Conservation (phyloP, 2,329 filamentous ascomycete species). For the Diaporthe humulicola region DNA sequence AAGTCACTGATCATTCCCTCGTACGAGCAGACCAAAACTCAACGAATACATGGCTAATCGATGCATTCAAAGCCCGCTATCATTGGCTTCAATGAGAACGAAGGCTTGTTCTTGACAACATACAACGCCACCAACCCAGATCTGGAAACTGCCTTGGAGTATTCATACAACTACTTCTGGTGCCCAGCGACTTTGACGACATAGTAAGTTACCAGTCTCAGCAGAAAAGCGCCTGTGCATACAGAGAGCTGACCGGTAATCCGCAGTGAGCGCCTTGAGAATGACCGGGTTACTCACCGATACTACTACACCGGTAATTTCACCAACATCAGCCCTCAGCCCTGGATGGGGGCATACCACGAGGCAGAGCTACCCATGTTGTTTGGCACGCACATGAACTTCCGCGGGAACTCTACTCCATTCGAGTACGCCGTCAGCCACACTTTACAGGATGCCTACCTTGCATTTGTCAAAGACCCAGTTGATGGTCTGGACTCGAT, state of each 20-base stretch:
- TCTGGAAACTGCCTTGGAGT: conserved; percentile 34
- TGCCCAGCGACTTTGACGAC: conserved; percentile 42
- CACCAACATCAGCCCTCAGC: conserved; percentile 45
- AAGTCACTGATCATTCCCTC: conserved; percentile 30
- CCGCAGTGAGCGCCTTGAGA: conserved; percentile 30
- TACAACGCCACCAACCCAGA: conserved; percentile 40
- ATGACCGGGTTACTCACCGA: conserved; percentile 43
- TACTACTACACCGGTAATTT: conserved; percentile 49
- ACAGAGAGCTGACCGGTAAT: neutral
- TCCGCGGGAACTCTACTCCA: conserved; percentile 40
- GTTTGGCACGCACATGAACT: conserved; percentile 48
- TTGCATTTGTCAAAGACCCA: conserved; percentile 45
- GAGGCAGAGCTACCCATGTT: conserved; percentile 50
- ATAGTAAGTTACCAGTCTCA: neutral
- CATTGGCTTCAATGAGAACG: conserved; percentile 44
- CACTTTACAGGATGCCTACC: conserved; percentile 44
- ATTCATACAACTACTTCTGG: conserved; percentile 43
- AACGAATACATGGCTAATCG: neutral
- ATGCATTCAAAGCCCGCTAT: conserved; percentile 41
- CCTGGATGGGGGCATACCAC: conserved; percentile 48
- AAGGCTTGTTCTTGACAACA: conserved; percentile 43
- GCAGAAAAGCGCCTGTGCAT: neutral
- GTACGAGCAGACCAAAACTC: neutral
- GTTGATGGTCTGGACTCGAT: conserved; percentile 57
- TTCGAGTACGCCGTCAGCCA: conserved; percentile 40